Conservation (phyloP, 2,329 filamentous ascomycete species). For the Alternaria hordeiaustralica region DNA sequence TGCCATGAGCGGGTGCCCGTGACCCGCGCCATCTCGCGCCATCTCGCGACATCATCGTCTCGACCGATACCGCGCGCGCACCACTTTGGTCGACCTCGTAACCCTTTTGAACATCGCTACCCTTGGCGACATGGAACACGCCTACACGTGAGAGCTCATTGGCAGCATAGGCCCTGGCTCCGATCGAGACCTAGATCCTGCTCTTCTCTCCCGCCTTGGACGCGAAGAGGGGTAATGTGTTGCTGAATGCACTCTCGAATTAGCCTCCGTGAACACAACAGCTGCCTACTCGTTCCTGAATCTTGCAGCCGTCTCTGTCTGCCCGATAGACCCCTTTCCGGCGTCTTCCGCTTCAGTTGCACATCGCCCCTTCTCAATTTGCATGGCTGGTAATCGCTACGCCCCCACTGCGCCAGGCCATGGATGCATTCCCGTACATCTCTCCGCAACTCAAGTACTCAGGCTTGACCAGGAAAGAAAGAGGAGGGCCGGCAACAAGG, state of each 20-base stretch:
- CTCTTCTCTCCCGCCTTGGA: slow-evolving; percentile 9
- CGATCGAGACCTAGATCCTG: slow-evolving; percentile 5
- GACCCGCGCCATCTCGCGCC: slow-evolving; percentile 9
- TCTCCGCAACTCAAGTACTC: slow-evolving; percentile 12
- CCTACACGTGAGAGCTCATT: slow-evolving; percentile 8
- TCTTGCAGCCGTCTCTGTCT: neutral
- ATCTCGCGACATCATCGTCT: slow-evolving; percentile 4
- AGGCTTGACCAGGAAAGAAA: slow-evolving; percentile 10
- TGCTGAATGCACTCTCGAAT: neutral
- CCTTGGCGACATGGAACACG: slow-evolving; percentile 6
- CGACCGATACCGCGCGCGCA: neutral
- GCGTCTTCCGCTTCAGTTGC: slow-evolving; percentile 7
- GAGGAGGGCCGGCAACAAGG: slow-evolving; percentile 9
- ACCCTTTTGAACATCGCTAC: neutral
- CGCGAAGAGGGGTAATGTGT: slow-evolving; percentile 15
- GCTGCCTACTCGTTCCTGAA: slow-evolving; percentile 1
- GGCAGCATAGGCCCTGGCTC: slow-evolving; percentile 5
- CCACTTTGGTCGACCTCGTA: slow-evolving; percentile 2
- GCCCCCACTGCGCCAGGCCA: slow-evolving; percentile 1
- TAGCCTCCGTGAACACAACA: neutral
- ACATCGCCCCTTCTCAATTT: slow-evolving; percentile 18
- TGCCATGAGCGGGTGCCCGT: neutral
- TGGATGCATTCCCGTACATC: slow-evolving; percentile 13
- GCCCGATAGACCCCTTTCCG: slow-evolving; percentile 1
- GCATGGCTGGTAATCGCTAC: slow-evolving; percentile 14